Conservation (phyloP, 73 alveolate genomes). For the Paramecium caudatum region DNA sequence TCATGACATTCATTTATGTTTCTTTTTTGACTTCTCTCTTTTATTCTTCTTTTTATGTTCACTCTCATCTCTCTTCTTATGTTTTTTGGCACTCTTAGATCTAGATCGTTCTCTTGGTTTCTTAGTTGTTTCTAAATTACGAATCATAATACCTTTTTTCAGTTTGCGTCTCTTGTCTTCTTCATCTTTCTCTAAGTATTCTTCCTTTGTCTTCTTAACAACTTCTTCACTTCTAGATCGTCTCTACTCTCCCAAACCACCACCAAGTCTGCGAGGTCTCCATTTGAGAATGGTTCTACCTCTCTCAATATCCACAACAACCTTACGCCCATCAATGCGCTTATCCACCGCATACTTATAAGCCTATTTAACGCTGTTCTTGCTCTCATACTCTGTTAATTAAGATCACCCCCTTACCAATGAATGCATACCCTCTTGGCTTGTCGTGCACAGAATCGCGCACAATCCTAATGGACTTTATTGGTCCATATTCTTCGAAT, state of each 20-base stretch:
- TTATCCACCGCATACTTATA: conserved; percentile 89
- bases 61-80: conserved; percentile 5
- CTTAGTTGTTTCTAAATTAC: background rate
- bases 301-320: conserved; percentile 92
- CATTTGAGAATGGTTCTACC: conserved; percentile 90
- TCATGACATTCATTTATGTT: conserved; percentile 44
- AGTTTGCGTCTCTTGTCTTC: conserved; percentile 7
- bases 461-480: conserved; percentile 86
- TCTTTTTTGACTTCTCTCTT: conserved; percentile 24
- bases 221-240: conserved; percentile 56
- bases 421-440: conserved; percentile 97
- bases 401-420: conserved; percentile 77
- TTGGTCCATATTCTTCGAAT: conserved; percentile 93
- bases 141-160: background rate
- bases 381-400: conserved; percentile 84
- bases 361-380: conserved; percentile 85
- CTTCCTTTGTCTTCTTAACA: background rate
- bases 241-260: conserved; percentile 88
- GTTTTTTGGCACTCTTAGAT: conserved; percentile 44
- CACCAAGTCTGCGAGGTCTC: conserved; percentile 94
- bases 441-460: conserved; percentile 86
- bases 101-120: conserved; percentile 9
- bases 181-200: background rate
- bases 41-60: background rate
- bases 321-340: conserved; percentile 94